Conservation (phyloP, 371 early-diverging fungal species). For the Rhizopus sp. region DNA sequence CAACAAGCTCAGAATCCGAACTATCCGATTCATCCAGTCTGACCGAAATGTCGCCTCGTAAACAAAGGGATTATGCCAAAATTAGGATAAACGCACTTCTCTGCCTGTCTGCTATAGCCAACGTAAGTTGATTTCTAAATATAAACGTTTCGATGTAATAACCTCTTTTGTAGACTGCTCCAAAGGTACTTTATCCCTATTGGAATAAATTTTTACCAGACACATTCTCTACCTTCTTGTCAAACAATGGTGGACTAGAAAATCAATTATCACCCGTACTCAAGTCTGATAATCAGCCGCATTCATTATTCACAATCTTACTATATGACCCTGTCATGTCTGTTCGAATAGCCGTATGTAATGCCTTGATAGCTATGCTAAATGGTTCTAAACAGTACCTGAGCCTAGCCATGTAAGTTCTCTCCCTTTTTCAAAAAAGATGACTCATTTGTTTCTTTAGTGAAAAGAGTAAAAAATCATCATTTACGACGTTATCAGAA, state of each 20-base stretch:
- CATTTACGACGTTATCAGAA: conserved; percentile 52
- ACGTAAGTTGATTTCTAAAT: conserved; percentile 25
- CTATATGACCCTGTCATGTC: conserved; percentile 43
- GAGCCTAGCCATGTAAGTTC: conserved; percentile 56
- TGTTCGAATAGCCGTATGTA: conserved; percentile 59
- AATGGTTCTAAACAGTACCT: conserved; percentile 64
- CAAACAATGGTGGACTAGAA: conserved; percentile 21
- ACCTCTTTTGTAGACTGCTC: conserved; percentile 39
- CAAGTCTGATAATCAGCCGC: conserved; percentile 41
- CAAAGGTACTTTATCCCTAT: conserved; percentile 59
- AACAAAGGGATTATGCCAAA: conserved; percentile 49
- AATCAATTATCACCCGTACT: conserved; percentile 25
- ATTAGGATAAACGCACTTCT: conserved; percentile 62
- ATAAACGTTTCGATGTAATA: conserved; percentile 2
- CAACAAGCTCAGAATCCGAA: conserved; percentile 63
- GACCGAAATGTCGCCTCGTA: conserved; percentile 21
- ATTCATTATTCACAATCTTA: conserved; percentile 49
- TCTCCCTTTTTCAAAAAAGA: neutral
- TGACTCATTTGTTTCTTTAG: neutral
- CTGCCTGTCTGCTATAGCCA: conserved; percentile 56
- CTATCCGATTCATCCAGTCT: conserved; percentile 51
- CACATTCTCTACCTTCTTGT: conserved; percentile 36
- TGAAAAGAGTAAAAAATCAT: conserved; percentile 32
- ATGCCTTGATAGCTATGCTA: conserved; percentile 56
- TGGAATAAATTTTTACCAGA: conserved; percentile 65